Percentiles rank a stretch among this genome's conserved stretches.
Evolutionary conservation across 192 early-diverging fungal species (phyloP).

Genomic region (Podila minutissima): DNA sequence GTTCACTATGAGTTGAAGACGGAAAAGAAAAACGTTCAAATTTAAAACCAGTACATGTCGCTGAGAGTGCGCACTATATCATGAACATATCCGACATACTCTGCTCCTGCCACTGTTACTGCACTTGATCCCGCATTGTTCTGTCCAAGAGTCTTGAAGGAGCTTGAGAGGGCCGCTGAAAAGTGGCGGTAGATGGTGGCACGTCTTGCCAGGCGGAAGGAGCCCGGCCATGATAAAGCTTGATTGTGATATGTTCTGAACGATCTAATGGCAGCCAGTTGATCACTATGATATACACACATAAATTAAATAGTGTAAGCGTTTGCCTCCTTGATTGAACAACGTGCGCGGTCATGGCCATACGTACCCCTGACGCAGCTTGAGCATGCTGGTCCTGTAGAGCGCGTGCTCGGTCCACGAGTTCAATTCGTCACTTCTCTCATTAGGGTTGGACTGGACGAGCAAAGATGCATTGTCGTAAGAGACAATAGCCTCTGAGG

Average conservation of each 20-base stretch:
- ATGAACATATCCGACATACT: constrained; percentile 2
- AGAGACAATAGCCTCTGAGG: constrained; percentile 55
- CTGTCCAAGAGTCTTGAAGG: constrained; percentile 6
- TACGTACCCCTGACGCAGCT: constrained; percentile 52
- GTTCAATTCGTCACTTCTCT: constrained; percentile 61
- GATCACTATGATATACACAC: constrained; percentile 9
- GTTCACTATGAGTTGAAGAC: constrained; percentile 19
- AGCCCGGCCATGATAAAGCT: constrained; percentile 12
- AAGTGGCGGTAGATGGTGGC: constrained; percentile 30
- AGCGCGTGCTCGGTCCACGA: constrained; percentile 79
- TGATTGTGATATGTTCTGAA: constrained; percentile 25
- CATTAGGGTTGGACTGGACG: constrained; percentile 55
- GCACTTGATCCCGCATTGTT: background rate
- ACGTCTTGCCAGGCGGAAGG: constrained; percentile 22
- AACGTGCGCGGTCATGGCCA: no score
- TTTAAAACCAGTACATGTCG: no score
- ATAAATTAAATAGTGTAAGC: background rate
- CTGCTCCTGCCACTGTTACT: background rate
- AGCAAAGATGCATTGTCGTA: constrained; percentile 63
- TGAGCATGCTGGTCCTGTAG: constrained; percentile 72
- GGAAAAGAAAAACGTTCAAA: background rate
- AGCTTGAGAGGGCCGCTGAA: constrained; percentile 19
- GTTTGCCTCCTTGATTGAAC: background rate
- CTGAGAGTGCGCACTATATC: no score
- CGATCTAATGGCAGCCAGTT: constrained; percentile 20